Conservation (phyloP, 2,329 filamentous ascomycete genomes). For the Xylaria sp. region DNA sequence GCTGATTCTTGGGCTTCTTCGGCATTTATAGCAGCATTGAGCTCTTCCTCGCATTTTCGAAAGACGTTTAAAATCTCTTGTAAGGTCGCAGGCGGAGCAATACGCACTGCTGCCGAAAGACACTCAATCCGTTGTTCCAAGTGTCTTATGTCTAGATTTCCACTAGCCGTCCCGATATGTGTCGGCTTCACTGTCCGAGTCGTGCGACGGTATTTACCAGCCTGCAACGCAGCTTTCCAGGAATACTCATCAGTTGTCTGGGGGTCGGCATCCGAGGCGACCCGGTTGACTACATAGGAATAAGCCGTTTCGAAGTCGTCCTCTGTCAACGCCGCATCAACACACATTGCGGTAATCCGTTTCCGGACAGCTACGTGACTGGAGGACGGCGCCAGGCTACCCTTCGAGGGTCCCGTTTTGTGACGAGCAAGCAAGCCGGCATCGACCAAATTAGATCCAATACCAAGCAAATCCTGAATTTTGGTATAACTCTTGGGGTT, state of each 20-base stretch:
- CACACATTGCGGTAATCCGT: conserved; percentile 81
- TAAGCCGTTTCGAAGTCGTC: conserved; percentile 89
- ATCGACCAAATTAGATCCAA: conserved; percentile 74
- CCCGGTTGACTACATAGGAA: conserved; percentile 80
- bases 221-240: conserved; percentile 81
- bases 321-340: conserved; percentile 79
- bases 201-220: conserved; percentile 77
- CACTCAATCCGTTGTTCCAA: conserved; percentile 86
- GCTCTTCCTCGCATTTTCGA: conserved; percentile 81
- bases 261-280: conserved; percentile 57
- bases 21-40: conserved; percentile 72
- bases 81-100: conserved; percentile 76
- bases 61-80: conserved; percentile 81
- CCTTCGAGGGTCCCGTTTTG: conserved; percentile 48
- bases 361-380: conserved; percentile 63
- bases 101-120: conserved; percentile 77
- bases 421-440: conserved; percentile 61
- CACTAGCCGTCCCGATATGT: conserved; percentile 69
- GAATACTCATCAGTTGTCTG: conserved; percentile 70
- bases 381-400: conserved; percentile 43
- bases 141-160: conserved; percentile 73
- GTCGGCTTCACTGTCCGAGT: conserved; percentile 65
- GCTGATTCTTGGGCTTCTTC: conserved; percentile 76
- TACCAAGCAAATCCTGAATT: conserved; percentile 76
- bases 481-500: conserved; percentile 80